phyloP scores from a whole-genome alignment of 352 stramenopile species.

The Thalassiosira hispida region DNA sequence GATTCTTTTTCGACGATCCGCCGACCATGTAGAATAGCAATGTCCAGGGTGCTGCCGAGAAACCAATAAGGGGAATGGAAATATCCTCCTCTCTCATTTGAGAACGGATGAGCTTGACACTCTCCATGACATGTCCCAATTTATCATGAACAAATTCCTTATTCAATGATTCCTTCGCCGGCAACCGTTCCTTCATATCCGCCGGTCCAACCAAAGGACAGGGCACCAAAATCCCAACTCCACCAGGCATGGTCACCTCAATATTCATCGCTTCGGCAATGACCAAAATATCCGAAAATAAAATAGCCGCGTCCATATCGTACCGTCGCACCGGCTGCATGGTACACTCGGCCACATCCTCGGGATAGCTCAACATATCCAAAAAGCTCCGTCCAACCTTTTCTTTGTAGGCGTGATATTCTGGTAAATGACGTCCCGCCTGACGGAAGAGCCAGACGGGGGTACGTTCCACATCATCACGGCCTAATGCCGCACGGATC shows the following conservation, averaged over 20 bases:
- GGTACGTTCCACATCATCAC: slow-evolving; percentile 63
- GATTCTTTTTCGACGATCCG: slow-evolving; percentile 94
- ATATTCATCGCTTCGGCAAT: slow-evolving; percentile 96
- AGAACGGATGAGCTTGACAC: slow-evolving; percentile 91
- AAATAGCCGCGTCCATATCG: slow-evolving; percentile 96
- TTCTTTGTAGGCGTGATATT: slow-evolving; percentile 87
- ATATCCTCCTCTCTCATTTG: slow-evolving; percentile 79
- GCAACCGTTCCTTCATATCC: slow-evolving; percentile 91
- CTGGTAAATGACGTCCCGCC: slow-evolving; percentile 90
- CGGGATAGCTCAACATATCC: slow-evolving; percentile 80
- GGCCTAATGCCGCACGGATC: slow-evolving; percentile 72
- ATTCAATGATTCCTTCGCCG: slow-evolving; percentile 82
- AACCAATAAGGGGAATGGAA: slow-evolving; percentile 92
- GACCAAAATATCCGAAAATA: slow-evolving; percentile 99
- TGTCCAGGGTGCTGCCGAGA: slow-evolving; percentile 96
- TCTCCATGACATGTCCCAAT: slow-evolving; percentile 94
- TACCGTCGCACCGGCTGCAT: slow-evolving; percentile 93
- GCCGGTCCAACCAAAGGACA: slow-evolving; percentile 82
- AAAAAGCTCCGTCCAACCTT: slow-evolving; percentile 85
- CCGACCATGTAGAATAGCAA: slow-evolving; percentile 99
- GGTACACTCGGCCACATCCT: slow-evolving; percentile 94
- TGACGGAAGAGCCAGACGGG: slow-evolving; percentile 98
- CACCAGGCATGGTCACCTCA: slow-evolving; percentile 94
- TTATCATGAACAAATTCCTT: slow-evolving; percentile 89
- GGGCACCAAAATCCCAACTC: slow-evolving; percentile 90